A percentile compares a stretch with the other conserved stretches of the same genome.
phyloP scores from a whole-genome alignment of 257 asterid genomes.

The Schizonepeta tenuifolia region DNA sequence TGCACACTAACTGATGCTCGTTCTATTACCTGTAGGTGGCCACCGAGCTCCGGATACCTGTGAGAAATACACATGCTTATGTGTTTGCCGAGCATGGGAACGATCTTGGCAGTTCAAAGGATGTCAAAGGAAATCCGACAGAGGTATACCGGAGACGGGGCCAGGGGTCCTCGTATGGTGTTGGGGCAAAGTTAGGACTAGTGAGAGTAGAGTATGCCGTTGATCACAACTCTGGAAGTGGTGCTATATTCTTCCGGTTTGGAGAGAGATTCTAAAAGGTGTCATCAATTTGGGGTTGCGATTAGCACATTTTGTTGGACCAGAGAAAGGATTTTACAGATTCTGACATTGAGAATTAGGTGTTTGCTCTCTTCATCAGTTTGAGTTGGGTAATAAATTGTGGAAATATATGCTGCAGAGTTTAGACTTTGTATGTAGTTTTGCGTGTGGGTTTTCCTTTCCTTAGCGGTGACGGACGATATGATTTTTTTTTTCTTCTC shows the following conservation, averaged over 20 bases:
- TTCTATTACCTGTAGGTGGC: constrained; percentile 58
- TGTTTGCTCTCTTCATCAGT: constrained; percentile 5
- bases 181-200: constrained; percentile 85
- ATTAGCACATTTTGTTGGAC: constrained; percentile 10
- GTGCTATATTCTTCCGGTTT: constrained; percentile 85
- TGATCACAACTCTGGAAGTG: constrained; percentile 91
- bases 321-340: constrained; percentile 29
- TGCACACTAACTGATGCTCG: constrained; percentile 25
- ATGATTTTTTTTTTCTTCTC: not conserved
- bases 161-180: constrained; percentile 91
- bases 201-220: constrained; percentile 94
- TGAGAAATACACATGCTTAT: constrained; percentile 78
- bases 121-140: constrained; percentile 95
- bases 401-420: not conserved
- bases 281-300: not conserved
- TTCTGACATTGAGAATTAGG: constrained; percentile 27
- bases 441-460: not conserved
- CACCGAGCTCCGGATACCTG: constrained; percentile 87
- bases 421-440: not conserved
- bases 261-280: constrained; percentile 86
- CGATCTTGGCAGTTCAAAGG: constrained; percentile 91
- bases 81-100: constrained; percentile 95
- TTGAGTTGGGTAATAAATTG: not conserved
- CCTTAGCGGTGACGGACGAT: not conserved
- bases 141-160: constrained; percentile 93